Conservation (phyloP, 441 rosid genomes). For the Theobroma grandiflorum region DNA sequence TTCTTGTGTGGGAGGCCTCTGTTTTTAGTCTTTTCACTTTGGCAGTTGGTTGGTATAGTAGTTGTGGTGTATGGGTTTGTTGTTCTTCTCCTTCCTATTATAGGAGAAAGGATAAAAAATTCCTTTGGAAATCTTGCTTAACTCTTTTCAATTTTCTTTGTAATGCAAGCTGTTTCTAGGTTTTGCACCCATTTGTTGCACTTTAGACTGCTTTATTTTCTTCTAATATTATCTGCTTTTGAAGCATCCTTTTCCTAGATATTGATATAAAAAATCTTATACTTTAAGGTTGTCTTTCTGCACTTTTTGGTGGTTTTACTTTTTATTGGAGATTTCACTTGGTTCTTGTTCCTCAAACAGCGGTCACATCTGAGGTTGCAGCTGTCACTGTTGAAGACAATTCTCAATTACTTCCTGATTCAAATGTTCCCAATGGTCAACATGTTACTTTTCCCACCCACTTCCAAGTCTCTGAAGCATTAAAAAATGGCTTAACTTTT, state of each 20-base stretch:
- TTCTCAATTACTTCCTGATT: slow-evolving; percentile 40
- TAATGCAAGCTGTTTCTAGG: neutral
- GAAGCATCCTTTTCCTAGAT: neutral
- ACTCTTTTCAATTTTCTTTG: neutral
- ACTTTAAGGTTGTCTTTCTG: neutral
- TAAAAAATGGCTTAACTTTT: slow-evolving; percentile 78
- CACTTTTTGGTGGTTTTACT: slow-evolving; percentile 6
- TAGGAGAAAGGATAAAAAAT: neutral
- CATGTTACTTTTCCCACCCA: slow-evolving; percentile 85
- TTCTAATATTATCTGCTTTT: neutral
- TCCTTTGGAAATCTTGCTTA: neutral
- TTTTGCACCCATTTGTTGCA: neutral
- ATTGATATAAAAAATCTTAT: neutral
- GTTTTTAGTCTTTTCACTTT: slow-evolving; percentile 16
- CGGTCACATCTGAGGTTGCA: slow-evolving; percentile 42
- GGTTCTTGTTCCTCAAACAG: slow-evolving; percentile 41
- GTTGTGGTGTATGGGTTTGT: slow-evolving; percentile 5
- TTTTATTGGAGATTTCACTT: slow-evolving; percentile 1
- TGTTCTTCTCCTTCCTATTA: neutral
- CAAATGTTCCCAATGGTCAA: slow-evolving; percentile 50
- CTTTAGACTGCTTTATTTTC: neutral
- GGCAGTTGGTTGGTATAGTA: slow-evolving; percentile 16
- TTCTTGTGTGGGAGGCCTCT: neutral
- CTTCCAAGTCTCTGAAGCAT: slow-evolving; percentile 70
- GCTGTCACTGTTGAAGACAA: slow-evolving; percentile 37